Evolutionary conservation across 345 rosid genomes (phyloP), one percentile per base, ranked within the genome.

Genomic region (Eucalyptus curtisii): DNA sequence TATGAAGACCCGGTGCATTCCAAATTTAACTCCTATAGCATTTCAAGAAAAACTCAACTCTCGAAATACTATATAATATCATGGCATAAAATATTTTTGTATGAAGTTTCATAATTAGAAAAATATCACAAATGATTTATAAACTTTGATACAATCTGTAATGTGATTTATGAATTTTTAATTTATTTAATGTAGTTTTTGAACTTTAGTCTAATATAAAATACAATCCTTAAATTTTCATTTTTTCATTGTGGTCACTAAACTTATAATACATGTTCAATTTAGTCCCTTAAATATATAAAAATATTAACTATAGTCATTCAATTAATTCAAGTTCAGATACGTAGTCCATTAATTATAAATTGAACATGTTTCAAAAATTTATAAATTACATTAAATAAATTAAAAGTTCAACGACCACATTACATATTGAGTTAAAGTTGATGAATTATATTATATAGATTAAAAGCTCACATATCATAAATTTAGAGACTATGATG

Each of bases 391-490:
- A 52, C 0, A 52, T 3, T 52, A 2, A 52, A 52, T 0, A 52
- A 19, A 52, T 19, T 52, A 0, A 52, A 52, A 52, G 1, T 52
- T 52, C 0, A 52, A 20, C 0, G 0, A 20, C 8, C 3, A 52
- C 0, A 52, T 52, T 20, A 52, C 0, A 52, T 0, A 52, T 52
- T 7, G 3, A 52, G 2, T 52, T 52, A 19, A 52, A 19, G 8
- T 52, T 19, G 0, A 52, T 3, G 0, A 52, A 2, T 17, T 4
- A 52, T 7, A 50, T 52, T 52, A 52, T 3, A 16, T 50, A 50
- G 1, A 50, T 50, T 50, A 2, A 16, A 16, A 50, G 2, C 6
- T 50, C 7, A 16, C 1, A 50, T 2, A 50, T 50, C 2, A 17
- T 52, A 19, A 52, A 52, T 52, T 19, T 52, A 4, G 25, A 52